phyloP scores from a whole-genome alignment of 2,329 filamentous ascomycete species.

The Fusarium nisikadoi region DNA sequence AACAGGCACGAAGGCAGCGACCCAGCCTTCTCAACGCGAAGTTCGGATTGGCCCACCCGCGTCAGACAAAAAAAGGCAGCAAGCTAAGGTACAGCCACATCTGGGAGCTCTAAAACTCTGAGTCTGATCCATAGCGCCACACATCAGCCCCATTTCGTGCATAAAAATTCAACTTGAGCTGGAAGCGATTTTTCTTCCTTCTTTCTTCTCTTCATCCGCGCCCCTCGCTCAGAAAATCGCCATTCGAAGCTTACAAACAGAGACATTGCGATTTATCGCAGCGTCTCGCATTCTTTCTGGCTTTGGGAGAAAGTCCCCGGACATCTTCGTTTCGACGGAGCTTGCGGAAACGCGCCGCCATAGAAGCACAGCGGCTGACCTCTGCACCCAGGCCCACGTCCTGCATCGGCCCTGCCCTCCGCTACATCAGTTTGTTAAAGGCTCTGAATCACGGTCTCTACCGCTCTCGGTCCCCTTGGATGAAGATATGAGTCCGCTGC shows the following conservation, averaged over 20 bases:
- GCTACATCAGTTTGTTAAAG: slow-evolving; percentile 54
- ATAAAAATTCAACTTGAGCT: slow-evolving; percentile 42
- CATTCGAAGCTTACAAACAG: slow-evolving; percentile 99
- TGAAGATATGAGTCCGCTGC: slow-evolving; percentile 87
- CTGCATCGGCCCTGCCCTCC: slow-evolving; percentile 54
- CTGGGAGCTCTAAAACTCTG: slow-evolving; percentile 20
- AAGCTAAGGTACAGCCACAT: slow-evolving; percentile 24
- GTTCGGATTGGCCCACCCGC: slow-evolving; percentile 42
- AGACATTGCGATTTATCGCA: slow-evolving; percentile 54
- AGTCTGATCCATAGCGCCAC: slow-evolving; percentile 24
- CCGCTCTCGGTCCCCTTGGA: slow-evolving; percentile 68
- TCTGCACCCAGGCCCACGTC: slow-evolving; percentile 68
- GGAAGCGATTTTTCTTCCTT: slow-evolving; percentile 24
- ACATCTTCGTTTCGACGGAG: slow-evolving; percentile 66
- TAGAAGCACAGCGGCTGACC: slow-evolving; percentile 97
- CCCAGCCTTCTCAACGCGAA: slow-evolving; percentile 43
- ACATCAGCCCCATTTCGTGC: slow-evolving; percentile 34
- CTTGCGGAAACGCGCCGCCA: slow-evolving; percentile 99
- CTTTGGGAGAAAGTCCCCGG: slow-evolving; percentile 99
- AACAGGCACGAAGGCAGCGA: slow-evolving; percentile 46
- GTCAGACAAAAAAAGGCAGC: slow-evolving; percentile 30
- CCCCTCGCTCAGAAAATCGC: slow-evolving; percentile 99
- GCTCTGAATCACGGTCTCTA: slow-evolving; percentile 42
- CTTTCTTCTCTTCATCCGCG: slow-evolving; percentile 58
- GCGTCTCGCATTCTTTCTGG: slow-evolving; percentile 53